These are phyloP conservation scores for Phaeophleospora eucalypticola DNA, from an alignment of 2,329 filamentous ascomycete genomes.

Conservation along the genomic window DNA sequence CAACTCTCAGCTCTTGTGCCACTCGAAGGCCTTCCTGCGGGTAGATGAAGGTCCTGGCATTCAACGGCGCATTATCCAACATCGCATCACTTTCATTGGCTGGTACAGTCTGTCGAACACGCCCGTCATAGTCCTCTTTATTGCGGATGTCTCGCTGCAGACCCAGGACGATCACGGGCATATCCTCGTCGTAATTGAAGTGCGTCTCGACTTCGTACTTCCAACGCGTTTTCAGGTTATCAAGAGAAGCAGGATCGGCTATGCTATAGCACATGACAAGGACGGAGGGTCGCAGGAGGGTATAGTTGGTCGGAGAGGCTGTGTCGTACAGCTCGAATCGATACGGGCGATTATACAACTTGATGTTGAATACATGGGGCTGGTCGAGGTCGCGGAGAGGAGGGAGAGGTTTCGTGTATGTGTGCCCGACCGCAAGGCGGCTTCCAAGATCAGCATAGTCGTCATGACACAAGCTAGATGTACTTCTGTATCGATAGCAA, in stretches of 20 bases:
- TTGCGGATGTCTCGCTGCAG: constrained; percentile 55
- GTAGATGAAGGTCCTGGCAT: constrained; percentile 45
- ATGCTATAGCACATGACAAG: constrained; percentile 59
- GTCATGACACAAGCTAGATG: constrained; percentile 7
- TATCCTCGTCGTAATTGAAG: constrained; percentile 49
- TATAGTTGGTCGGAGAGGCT: constrained; percentile 54
- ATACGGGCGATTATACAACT: constrained; percentile 53
- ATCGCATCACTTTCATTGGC: constrained; percentile 16
- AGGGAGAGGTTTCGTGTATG: constrained; percentile 34
- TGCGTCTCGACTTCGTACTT: constrained; percentile 44
- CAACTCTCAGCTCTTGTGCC: constrained; percentile 57
- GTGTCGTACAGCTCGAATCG: constrained; percentile 56
- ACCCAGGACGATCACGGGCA: constrained; percentile 57
- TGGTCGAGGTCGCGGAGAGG: constrained; percentile 53
- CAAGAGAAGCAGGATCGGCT: constrained; percentile 48
- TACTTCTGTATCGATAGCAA: background rate
- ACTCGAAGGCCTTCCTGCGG: constrained; percentile 47
- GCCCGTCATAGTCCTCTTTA: constrained; percentile 39
- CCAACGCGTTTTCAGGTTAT: constrained; percentile 45
- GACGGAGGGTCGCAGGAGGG: constrained; percentile 51
- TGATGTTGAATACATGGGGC: constrained; percentile 57
- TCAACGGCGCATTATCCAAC: constrained; percentile 29
- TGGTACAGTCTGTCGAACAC: constrained; percentile 13
- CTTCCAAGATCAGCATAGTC: constrained; percentile 16
- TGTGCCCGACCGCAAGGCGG: constrained; percentile 31